Base-by-base conservation (phyloP, 1,284 basidiomycete species). In the Moesziomyces globuligerus region DNA sequence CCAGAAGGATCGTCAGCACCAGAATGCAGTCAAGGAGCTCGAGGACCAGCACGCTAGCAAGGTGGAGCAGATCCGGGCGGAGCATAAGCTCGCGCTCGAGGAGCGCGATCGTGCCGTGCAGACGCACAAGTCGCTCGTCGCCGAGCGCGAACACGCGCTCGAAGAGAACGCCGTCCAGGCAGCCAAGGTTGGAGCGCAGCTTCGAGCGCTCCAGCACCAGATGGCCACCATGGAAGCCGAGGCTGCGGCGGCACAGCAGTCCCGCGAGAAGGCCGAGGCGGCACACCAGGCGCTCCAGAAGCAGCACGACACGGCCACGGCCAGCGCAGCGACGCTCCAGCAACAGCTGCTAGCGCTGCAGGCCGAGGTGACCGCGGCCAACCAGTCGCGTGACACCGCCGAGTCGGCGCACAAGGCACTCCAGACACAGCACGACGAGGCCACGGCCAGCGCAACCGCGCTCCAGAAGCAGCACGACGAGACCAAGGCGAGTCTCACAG, bases 1-100 rank as follows among this genome's bases (percentile, higher is more conserved):
- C 11, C 49, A 61, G 45, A 74, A 72, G 47, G 67, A 76, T 20
- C 57, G 61, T 20, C 57, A 74, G 45, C 62, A 70, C 40, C 48
- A 62, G 36, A 65, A 56, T 25, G 50, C 52, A 11, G 43, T 75
- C 50, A 61, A 74, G 48, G 66, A 71, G 44, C 52, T 74, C 39
- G 62, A 77, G 25, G 61, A 61, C 46, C 56, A 45, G 34, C 68
- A 74, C 21, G 48, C 49, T n/a, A 41, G 36, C 9, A 43, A 58
- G 0, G 47, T 74, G 17, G 52, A 51, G 18, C 56, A 69, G 48
- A 48, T 72, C n/a, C 58, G 66, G 3, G 39, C 45, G 9, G 70
- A 71, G 38, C 57, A 73, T 29, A 67, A 66, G 41, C 62, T 51
- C 42, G 56, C 65, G 9, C 74, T 71, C 20, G 56, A 71, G 20